Percentiles rank a stretch among this genome's conserved stretches.
phyloP scores from a whole-genome alignment of 176 grass and related monocot genomes.

The Tuctoria greenei region DNA sequence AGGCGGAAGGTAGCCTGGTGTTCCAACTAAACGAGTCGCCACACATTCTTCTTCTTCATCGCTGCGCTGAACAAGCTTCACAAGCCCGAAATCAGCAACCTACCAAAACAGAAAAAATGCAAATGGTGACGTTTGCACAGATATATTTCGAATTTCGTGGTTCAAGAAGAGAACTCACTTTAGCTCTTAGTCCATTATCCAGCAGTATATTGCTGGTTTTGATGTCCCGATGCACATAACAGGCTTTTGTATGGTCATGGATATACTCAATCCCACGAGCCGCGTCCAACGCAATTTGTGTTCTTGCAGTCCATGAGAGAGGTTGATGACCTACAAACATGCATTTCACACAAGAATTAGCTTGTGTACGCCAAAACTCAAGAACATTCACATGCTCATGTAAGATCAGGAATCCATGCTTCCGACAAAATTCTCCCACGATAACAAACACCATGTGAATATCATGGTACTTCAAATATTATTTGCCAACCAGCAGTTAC shows the following conservation, averaged over 20 bases:
- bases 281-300: slow-evolving; percentile 62
- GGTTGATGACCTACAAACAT: slow-evolving; percentile 51
- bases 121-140: neutral
- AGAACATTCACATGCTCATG: neutral
- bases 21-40: slow-evolving; percentile 71
- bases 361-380: too few relatives aligned
- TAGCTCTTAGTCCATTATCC: slow-evolving; percentile 63
- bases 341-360: neutral
- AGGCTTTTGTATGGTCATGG: slow-evolving; percentile 74
- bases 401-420: neutral
- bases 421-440: neutral
- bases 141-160: neutral
- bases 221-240: slow-evolving; percentile 67
- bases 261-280: slow-evolving; percentile 77
- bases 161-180: slow-evolving; percentile 37
- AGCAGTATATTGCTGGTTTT: slow-evolving; percentile 82
- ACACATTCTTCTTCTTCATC: slow-evolving; percentile 52
- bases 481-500: neutral
- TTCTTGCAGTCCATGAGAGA: slow-evolving; percentile 77
- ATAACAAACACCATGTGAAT: neutral
- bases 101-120: slow-evolving; percentile 27
- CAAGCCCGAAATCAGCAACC: slow-evolving; percentile 71
- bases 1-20: slow-evolving; percentile 71
- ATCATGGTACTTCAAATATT: neutral
- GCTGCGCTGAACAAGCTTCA: slow-evolving; percentile 58